Evolutionary conservation across 805 yeast genomes (phyloP), one percentile per base, ranked within the genome.

Genomic region (Yarrowia deformans): DNA sequence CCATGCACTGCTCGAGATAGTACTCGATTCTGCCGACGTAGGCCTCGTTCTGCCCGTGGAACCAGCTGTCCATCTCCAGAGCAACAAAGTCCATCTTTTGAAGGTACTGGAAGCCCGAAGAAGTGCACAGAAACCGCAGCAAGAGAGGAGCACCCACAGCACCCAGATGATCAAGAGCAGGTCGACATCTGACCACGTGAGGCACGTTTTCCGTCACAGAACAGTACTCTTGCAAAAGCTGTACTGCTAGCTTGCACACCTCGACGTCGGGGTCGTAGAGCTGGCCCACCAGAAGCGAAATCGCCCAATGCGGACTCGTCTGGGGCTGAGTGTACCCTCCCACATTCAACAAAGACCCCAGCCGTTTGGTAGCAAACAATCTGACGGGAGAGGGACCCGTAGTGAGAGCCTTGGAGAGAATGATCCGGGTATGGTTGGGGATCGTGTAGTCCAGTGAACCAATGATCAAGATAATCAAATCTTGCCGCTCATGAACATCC

Each of bases 41-140:
- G 29, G 69, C 69, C 40, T 77, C 79, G 55, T 76, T 76, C 67
- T 72, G 74, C 7, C 78, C 78, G 14, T 81, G 81, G 1, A 86
- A 78, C 97, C 97, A 92, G 16, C 83, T 79, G 48, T 83, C 84
- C 82, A 93, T 85, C 73, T 91, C 93, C 13, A 77, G 79, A 67
- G 86, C 87, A 29, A 91, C 83, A 73, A 86, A 88, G 60, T 89
- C 87, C 46, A 84, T 79, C 16, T 83, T 85, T 46, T 83, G 81
- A 63, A 91, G 79, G 72, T 88, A 89, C 46, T 82, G 82, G 77
- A 90, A 91, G 0, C 98, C 99, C 10, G 79, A 75, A 0, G 91
- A 79, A 0, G 89, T 85, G 5, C 90, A 84, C 64, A 94, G 79
- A 69, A 92, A 84, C 67, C 87, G 84, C 73, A 88, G 81, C 66